Percentiles rank a stretch among this genome's conserved stretches.
Conservation (phyloP, 2,329 filamentous ascomycete species). For the Triangularia setosa region DNA sequence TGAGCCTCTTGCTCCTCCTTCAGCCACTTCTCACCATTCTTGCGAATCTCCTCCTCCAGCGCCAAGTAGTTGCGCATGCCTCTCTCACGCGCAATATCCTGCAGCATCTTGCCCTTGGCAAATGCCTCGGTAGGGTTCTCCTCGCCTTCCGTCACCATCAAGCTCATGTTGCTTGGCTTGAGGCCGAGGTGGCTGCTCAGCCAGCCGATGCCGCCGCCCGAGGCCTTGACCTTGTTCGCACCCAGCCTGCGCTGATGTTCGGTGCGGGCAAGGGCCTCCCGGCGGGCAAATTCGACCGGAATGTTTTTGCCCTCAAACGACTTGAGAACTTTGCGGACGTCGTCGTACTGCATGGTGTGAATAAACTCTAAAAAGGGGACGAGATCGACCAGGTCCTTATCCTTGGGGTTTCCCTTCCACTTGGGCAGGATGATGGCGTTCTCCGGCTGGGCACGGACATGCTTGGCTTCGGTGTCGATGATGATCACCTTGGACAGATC, state of each 20-base stretch:
- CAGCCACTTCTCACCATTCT: slow-evolving; percentile 93
- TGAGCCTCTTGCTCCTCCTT: slow-evolving; percentile 86
- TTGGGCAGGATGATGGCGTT: slow-evolving; percentile 90
- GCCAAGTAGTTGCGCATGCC: slow-evolving; percentile 86
- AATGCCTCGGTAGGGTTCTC: slow-evolving; percentile 70
- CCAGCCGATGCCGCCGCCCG: slow-evolving; percentile 59
- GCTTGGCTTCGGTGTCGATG: slow-evolving; percentile 77
- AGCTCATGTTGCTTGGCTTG: slow-evolving; percentile 63
- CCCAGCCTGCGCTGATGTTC: slow-evolving; percentile 78
- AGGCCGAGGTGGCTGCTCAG: slow-evolving; percentile 73
- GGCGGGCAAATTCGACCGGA: slow-evolving; percentile 80
- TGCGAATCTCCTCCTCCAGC: slow-evolving; percentile 84
- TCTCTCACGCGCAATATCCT: slow-evolving; percentile 87
- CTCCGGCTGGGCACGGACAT: slow-evolving; percentile 88
- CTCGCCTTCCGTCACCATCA: slow-evolving; percentile 63
- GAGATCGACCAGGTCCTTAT: slow-evolving; percentile 80
- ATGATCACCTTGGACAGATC: slow-evolving; percentile 94
- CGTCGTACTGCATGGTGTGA: slow-evolving; percentile 84
- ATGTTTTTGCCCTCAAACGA: slow-evolving; percentile 89
- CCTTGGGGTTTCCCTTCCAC: slow-evolving; percentile 79
- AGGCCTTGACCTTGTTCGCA: slow-evolving; percentile 61
- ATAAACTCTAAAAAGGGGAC: slow-evolving; percentile 98
- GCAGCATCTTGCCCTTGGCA: slow-evolving; percentile 92
- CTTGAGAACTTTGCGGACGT: slow-evolving; percentile 81
- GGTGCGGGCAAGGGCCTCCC: slow-evolving; percentile 80